phyloP scores from a whole-genome alignment of 306 rosid species.

The Malus sieversii region DNA sequence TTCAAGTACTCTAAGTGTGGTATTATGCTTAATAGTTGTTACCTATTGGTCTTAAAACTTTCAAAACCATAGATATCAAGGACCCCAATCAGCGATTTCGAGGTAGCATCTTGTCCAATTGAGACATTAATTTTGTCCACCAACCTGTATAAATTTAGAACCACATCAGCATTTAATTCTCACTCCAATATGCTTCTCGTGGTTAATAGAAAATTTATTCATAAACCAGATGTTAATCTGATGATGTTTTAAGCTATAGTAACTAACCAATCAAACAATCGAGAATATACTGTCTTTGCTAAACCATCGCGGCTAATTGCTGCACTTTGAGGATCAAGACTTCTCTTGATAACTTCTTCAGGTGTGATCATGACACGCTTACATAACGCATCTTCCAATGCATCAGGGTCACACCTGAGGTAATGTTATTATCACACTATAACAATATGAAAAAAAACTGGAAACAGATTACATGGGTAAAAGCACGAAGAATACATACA shows the following conservation, averaged over 20 bases:
- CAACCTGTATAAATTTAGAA: slow-evolving; percentile 55
- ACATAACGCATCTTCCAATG: slow-evolving; percentile 86
- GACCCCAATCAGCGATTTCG: slow-evolving; percentile 87
- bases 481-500: slow-evolving; percentile 37
- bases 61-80: slow-evolving; percentile 98
- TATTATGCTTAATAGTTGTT: slow-evolving; percentile 23
- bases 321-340: slow-evolving; percentile 97
- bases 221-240: not conserved
- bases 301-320: slow-evolving; percentile 81
- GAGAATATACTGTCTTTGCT: slow-evolving; percentile 89
- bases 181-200: not conserved
- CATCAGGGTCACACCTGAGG: slow-evolving; percentile 66
- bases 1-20: not conserved
- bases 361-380: slow-evolving; percentile 99
- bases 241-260: not conserved
- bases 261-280: slow-evolving; percentile 89
- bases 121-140: slow-evolving; percentile 90
- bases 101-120: slow-evolving; percentile 84
- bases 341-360: slow-evolving; percentile 93
- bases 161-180: slow-evolving; percentile 16
- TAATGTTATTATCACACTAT: slow-evolving; percentile 18
- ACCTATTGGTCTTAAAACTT: slow-evolving; percentile 97
- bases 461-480: slow-evolving; percentile 1
- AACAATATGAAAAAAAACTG: slow-evolving; percentile 10
- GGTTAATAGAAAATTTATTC: not conserved